Evolutionary conservation across 768 basidiomycete genomes (phyloP), one percentile per base, ranked within the genome.

Genomic region (Suillus alpinus): DNA sequence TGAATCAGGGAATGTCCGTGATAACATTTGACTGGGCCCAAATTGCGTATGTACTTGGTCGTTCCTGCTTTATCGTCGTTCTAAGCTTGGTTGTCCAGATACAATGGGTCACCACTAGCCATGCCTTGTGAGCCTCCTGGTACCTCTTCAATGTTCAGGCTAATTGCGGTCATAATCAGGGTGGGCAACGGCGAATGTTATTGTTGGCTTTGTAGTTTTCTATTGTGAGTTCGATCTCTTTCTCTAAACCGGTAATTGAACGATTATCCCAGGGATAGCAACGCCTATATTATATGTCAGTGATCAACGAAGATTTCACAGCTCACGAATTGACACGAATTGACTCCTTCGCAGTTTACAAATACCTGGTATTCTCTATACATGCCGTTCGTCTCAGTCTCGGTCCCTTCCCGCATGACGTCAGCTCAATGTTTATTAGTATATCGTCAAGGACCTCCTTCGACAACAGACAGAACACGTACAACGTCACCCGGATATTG

Each of bases 11-110:
- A 32, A 90, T 91, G 87, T 86, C 86, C 56, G 67, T 91, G 55
- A 68, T 92, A 62, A 90, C 89, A 46, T 91, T 94, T 69, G 91
- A 93, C 68, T 94, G 91, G 91, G 79, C 84, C 18, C 87, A 90
- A 72, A 85, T 88, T 60, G 72, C 73, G 68, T 75, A 39, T 52
- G 72, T 70, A 29, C 67, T 68, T 56, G 63, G 67, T 29, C 59
- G 62, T 14, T 47, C 56, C 12, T 23, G 9, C 29, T 16, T 59
- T 31, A 34, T 56, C 37, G 18, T 16, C 2, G 13, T 4, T 56
- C 49, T 58, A 44, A 62, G 40, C 10, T 32, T 36, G 20, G 9
- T 40, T 58, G 23, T 6, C 59, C 20, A 73, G 72, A 52, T 73
- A 69, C 43, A 69, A 62, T 37, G 73, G 72, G 6, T 73, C 72